Percentiles rank a stretch among this genome's conserved stretches.
Evolutionary conservation across 176 grass and related monocot genomes (phyloP).

Genomic region (Stipa capillata): DNA sequence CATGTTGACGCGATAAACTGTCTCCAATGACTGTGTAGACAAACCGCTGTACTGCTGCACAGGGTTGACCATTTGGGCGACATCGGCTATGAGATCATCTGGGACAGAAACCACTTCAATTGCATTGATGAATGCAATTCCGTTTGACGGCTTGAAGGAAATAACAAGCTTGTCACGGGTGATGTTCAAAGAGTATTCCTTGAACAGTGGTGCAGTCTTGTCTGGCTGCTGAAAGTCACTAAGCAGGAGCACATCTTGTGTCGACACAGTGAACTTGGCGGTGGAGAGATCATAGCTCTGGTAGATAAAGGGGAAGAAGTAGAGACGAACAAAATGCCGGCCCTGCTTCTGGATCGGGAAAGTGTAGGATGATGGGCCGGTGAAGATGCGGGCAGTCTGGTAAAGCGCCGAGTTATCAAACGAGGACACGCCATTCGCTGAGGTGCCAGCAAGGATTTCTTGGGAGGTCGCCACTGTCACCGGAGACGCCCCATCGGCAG

Average conservation of each 20-base stretch:
- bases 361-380: slow-evolving; percentile 63
- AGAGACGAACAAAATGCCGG: slow-evolving; percentile 76
- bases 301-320: slow-evolving; percentile 82
- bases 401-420: slow-evolving; percentile 50
- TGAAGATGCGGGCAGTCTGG: slow-evolving; percentile 73
- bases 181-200: slow-evolving; percentile 79
- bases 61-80: slow-evolving; percentile 48
- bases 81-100: slow-evolving; percentile 51
- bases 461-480: slow-evolving; percentile 44
- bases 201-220: slow-evolving; percentile 58
- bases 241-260: slow-evolving; percentile 78
- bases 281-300: slow-evolving; percentile 64
- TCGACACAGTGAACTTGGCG: slow-evolving; percentile 70
- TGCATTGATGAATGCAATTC: slow-evolving; percentile 76
- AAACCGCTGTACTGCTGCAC: slow-evolving; percentile 49
- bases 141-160: slow-evolving; percentile 72
- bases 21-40: slow-evolving; percentile 61
- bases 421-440: slow-evolving; percentile 46
- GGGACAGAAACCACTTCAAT: slow-evolving; percentile 83
- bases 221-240: slow-evolving; percentile 54
- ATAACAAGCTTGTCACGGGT: slow-evolving; percentile 60
- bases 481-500: slow-evolving; percentile 45
- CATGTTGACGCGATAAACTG: slow-evolving; percentile 72
- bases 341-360: slow-evolving; percentile 75
- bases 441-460: slow-evolving; percentile 48